A percentile compares a stretch with the other conserved stretches of the same genome.
Evolutionary conservation across 2,329 filamentous ascomycete species (phyloP).

Genomic region (Gaeumannomyces tritici): DNA sequence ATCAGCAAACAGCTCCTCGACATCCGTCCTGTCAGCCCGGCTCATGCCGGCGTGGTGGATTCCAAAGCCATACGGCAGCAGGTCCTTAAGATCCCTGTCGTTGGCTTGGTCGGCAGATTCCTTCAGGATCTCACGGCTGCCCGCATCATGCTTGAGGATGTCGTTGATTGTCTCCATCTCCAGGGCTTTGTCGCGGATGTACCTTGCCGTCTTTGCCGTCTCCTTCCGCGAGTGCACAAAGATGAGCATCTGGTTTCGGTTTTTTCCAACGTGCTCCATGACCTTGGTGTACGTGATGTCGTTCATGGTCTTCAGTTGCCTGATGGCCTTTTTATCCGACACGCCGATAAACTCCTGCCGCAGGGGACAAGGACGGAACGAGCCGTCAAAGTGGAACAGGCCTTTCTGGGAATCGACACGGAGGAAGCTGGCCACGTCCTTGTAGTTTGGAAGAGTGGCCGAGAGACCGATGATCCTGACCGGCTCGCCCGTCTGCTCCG

Average conservation of each 20-base stretch:
- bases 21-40: conserved; percentile 85
- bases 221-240: conserved; percentile 98
- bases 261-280: conserved; percentile 85
- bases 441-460: conserved; percentile 92
- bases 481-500: conserved; percentile 87
- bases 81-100: conserved; percentile 83
- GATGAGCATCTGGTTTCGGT: conserved; percentile 96
- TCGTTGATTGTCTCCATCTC: conserved; percentile 95
- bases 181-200: conserved; percentile 93
- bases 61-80: conserved; percentile 92
- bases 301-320: conserved; percentile 98
- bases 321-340: conserved; percentile 96
- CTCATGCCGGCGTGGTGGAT: conserved; percentile 99
- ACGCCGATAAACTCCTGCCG: conserved; percentile 97
- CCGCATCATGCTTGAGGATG: conserved; percentile 86
- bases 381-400: conserved; percentile 92
- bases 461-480: conserved; percentile 88
- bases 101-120: conserved; percentile 76
- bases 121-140: conserved; percentile 77
- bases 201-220: conserved; percentile 93
- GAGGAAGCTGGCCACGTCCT: conserved; percentile 90
- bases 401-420: conserved; percentile 79
- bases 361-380: conserved; percentile 85
- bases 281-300: conserved; percentile 98
- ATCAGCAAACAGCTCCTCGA: conserved; percentile 88